Evolutionary conservation across 2,329 filamentous ascomycete species (phyloP), one percentile per base, ranked within the genome.

Genomic region (Exophiala mesophila): DNA sequence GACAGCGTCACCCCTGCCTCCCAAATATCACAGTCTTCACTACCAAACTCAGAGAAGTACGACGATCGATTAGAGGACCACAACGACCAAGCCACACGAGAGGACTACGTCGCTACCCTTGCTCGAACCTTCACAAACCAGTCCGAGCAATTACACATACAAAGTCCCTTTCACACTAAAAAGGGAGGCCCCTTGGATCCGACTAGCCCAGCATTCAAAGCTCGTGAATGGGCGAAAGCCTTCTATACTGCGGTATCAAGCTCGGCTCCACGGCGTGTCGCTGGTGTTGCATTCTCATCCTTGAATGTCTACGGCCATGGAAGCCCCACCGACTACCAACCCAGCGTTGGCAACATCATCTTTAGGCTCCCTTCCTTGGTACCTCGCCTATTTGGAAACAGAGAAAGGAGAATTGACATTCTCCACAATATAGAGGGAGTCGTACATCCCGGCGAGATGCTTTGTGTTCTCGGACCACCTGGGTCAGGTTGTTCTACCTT

Each of bases 401-500:
- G 0, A 70, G 72, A 47, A 78, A 76, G 52, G 70, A 72, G 2
- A 80, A 78, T 45, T 54, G 78, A 26, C 12, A 67, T 32, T 63
- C 68, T 79, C 15, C 66, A 65, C 31, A 63, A 70, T 40, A 77
- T 78, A 44, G 65, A 77, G 48, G 73, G 73, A 6, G 57, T 29
- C 15, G 56, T 79, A 36, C 70, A 69, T 41, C 67, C 64, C 40
- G 73, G 74, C 1, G 44, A 47, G 41, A 84, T 85, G 82, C 63
- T 84, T 1, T 63, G 85, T 0, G 81, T 85, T 0, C 67, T 85
- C 0, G 82, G 82, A 2, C 71, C 80, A 0, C 82, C 82, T 0
- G 82, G 82, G 0, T 71, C 78, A 2, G 82, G 82, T 23, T 87
- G 83, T 58, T 35, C 84, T 12, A 94, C 87, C 2, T 82, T 92